Conservation (phyloP, 495 filamentous ascomycete genomes). For the Daldinia caldariorum region DNA sequence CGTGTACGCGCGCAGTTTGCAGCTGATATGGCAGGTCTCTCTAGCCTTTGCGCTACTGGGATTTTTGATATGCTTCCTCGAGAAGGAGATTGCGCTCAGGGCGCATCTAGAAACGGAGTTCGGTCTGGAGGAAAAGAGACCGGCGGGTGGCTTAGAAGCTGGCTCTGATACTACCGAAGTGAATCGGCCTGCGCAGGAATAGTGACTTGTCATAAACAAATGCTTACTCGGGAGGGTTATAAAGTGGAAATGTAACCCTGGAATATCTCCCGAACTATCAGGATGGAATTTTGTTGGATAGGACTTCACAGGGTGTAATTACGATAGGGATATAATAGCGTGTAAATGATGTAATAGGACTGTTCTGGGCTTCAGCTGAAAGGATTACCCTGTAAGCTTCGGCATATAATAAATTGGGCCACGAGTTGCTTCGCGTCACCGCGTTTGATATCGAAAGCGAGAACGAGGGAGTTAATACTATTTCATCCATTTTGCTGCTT, state of each 20-base stretch:
- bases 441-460: not conserved
- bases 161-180: not conserved
- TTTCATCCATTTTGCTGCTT: not conserved
- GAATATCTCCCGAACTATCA: too few species aligned
- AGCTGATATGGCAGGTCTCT: slow-evolving; percentile 16
- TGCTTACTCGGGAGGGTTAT: not conserved
- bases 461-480: not conserved
- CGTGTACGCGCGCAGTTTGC: slow-evolving; percentile 19
- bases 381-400: not conserved
- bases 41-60: slow-evolving; percentile 7
- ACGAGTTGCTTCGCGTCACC: not conserved
- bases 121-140: slow-evolving; percentile 17
- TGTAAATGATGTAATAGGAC: not conserved
- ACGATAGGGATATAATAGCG: not conserved
- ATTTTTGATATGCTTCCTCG: slow-evolving; percentile 11
- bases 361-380: too few species aligned
- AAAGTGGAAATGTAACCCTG: too few species aligned
- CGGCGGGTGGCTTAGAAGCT: not conserved
- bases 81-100: slow-evolving; percentile 21
- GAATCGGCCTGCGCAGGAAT: not conserved
- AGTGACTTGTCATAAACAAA: not conserved
- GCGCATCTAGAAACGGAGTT: slow-evolving; percentile 26
- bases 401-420: not conserved
- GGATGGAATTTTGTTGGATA: too few species aligned
- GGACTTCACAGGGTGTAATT: not conserved